Percentiles rank a stretch among this genome's conserved stretches.
phyloP scores from a whole-genome alignment of 345 rosid species.

The Eucalyptus curtisii region DNA sequence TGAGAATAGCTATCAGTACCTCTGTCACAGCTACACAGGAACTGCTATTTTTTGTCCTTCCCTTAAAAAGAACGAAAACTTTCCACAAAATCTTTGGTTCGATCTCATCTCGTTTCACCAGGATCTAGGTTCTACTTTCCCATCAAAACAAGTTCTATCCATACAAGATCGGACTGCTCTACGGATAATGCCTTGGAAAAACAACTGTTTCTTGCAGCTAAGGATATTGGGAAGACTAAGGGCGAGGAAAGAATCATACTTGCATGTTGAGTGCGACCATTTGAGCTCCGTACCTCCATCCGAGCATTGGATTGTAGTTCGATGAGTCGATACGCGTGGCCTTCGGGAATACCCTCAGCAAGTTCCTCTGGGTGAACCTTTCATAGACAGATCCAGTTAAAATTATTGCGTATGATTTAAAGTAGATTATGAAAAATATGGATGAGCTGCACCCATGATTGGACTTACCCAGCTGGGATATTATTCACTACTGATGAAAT shows the following conservation, averaged over 20 bases:
- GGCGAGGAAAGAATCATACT: neutral
- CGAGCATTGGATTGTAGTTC: constrained; percentile 22
- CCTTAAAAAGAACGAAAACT: neutral
- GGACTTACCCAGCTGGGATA: neutral
- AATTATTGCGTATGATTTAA: neutral
- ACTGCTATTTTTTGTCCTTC: neutral
- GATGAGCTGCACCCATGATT: neutral
- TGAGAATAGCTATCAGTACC: neutral
- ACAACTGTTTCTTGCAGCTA: neutral
- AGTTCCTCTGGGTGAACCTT: constrained; percentile 30
- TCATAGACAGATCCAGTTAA: neutral
- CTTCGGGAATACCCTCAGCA: constrained; percentile 25
- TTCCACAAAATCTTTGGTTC: neutral
- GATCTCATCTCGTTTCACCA: neutral
- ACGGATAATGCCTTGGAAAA: neutral
- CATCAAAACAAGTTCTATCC: neutral
- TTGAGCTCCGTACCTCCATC: constrained; percentile 45
- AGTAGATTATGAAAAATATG: neutral
- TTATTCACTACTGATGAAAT: neutral
- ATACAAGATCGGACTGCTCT: neutral
- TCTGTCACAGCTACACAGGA: neutral
- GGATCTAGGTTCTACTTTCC: neutral
- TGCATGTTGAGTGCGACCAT: constrained; percentile 45
- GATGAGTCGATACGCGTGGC: constrained; percentile 22
- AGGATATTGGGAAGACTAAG: neutral